These are phyloP conservation scores for Psilocybe mexicana DNA, from an alignment of 1,284 basidiomycete genomes.

Conservation along the genomic window DNA sequence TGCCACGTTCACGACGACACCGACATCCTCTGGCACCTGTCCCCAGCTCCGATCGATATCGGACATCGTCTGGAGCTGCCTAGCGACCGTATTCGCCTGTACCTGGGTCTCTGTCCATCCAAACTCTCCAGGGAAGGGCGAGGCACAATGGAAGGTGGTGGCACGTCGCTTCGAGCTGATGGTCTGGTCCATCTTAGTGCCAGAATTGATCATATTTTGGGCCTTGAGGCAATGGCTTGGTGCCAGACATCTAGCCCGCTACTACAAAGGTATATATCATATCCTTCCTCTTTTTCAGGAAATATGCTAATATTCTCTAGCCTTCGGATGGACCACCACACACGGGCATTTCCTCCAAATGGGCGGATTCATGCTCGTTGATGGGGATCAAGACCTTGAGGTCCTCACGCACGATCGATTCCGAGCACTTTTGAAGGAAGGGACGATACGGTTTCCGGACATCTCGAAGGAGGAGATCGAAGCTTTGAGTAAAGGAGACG, in stretches of 20 bases:
- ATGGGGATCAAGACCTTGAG: slow-evolving; percentile 6
- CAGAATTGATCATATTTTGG: slow-evolving; percentile 33
- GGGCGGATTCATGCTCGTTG: slow-evolving; percentile 30
- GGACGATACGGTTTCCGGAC: slow-evolving; percentile 18
- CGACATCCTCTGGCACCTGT: neutral
- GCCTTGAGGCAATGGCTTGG: slow-evolving; percentile 29
- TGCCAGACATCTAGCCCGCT: slow-evolving; percentile 19
- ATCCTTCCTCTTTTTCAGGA: neutral
- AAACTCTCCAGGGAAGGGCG: slow-evolving; percentile 29
- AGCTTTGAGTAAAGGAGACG: slow-evolving; percentile 36
- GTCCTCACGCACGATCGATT: slow-evolving; percentile 14
- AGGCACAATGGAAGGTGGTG: neutral
- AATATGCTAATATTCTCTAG: neutral
- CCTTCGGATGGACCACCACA: slow-evolving; percentile 25
- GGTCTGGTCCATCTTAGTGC: slow-evolving; percentile 28
- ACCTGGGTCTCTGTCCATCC: slow-evolving; percentile 39
- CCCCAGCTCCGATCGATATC: neutral
- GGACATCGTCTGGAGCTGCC: slow-evolving; percentile 34
- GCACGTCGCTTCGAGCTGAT: slow-evolving; percentile 23
- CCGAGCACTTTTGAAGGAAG: slow-evolving; percentile 2
- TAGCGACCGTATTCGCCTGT: slow-evolving; percentile 33
- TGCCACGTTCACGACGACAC: neutral
- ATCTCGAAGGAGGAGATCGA: slow-evolving; percentile 29
- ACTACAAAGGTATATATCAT: slow-evolving; percentile 3
- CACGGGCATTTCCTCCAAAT: slow-evolving; percentile 32